Evolutionary conservation across 225 moss, liverwort and hornwort species (phyloP).

Genomic region (Physcomitrium patens): DNA sequence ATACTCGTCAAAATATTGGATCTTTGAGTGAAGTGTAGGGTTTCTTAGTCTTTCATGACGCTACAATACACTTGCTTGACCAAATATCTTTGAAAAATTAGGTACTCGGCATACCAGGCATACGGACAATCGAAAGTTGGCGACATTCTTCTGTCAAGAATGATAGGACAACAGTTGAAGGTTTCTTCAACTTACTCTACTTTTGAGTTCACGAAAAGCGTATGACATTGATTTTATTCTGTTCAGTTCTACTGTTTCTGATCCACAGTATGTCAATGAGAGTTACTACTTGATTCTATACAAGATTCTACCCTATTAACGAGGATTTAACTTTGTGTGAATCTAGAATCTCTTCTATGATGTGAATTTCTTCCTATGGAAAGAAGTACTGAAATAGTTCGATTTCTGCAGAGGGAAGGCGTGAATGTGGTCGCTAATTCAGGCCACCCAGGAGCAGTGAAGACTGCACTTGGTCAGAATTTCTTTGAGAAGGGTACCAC

Average conservation of each 20-base stretch:
- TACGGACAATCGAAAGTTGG: constrained; percentile 53
- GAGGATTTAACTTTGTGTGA: not conserved
- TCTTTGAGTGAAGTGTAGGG: not conserved
- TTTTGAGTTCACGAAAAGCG: not conserved
- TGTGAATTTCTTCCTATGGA: not conserved
- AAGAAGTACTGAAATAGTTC: not conserved
- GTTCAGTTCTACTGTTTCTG: not conserved
- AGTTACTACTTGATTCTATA: not conserved
- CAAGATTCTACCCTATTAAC: not conserved
- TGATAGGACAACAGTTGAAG: constrained; percentile 51
- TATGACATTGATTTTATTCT: not conserved
- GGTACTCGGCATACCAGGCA: constrained; percentile 39
- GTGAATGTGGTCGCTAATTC: constrained; percentile 49
- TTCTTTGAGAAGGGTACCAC: constrained; percentile 49
- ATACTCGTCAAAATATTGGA: not conserved
- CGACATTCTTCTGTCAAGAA: constrained; percentile 48
- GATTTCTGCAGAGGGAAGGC: constrained; percentile 41
- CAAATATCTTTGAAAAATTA: constrained; percentile 14
- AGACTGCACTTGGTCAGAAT: constrained; percentile 34
- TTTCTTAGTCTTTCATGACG: not conserved
- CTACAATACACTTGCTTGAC: not conserved
- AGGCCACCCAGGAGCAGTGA: constrained; percentile 48
- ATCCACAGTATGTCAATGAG: not conserved
- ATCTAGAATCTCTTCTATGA: not conserved
- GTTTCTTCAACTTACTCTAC: not conserved